Evolutionary conservation across 1,139 yeast species (phyloP).

Genomic region (Insectozyma bohioensis): DNA sequence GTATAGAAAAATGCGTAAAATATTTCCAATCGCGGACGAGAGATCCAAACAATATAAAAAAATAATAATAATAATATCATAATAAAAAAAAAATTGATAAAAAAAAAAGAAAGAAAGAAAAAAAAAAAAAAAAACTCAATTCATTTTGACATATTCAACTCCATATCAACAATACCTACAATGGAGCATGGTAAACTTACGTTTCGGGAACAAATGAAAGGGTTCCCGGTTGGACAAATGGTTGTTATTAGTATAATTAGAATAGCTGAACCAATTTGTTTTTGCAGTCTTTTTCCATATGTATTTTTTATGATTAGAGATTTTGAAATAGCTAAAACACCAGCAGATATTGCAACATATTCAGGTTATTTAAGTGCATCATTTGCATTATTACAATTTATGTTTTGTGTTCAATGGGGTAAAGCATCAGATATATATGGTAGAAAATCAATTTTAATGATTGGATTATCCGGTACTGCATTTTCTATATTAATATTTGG

Average conservation of each 20-base stretch:
- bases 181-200: slow-evolving; percentile 9
- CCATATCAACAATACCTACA: background rate
- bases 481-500: slow-evolving; percentile 31
- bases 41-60: no score
- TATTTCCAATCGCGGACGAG: no score
- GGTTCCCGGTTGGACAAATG: slow-evolving; percentile 38
- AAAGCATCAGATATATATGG: slow-evolving; percentile 32
- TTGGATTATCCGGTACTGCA: slow-evolving; percentile 34
- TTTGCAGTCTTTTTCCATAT: slow-evolving; percentile 41
- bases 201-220: slow-evolving; percentile 28
- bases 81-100: no score
- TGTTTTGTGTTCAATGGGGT: slow-evolving; percentile 41
- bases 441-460: slow-evolving; percentile 30
- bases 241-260: slow-evolving; percentile 31
- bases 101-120: no score
- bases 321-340: slow-evolving; percentile 33
- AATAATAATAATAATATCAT: no score
- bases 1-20: no score
- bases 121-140: no score
- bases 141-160: no score
- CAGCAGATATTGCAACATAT: slow-evolving; percentile 35
- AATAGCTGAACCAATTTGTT: slow-evolving; percentile 38
- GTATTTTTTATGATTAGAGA: slow-evolving; percentile 42
- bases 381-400: slow-evolving; percentile 38
- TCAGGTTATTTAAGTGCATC: slow-evolving; percentile 39